phyloP scores from a whole-genome alignment of 345 rosid species.

The Arabidopsis thaliana region TAIR10.1 NC_003070.9:28838501-28839000 shows the following conservation, averaged over 20 bases:
- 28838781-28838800: constrained; percentile 87
- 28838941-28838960: constrained; percentile 83
- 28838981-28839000: constrained; percentile 57
- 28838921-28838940: constrained; percentile 85
- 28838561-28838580: constrained; percentile 56
- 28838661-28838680: constrained; percentile 81
- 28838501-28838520: constrained; percentile 79
- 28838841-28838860: constrained; percentile 81
- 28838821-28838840: constrained; percentile 97
- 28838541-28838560: constrained; percentile 77
- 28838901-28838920: constrained; percentile 89
- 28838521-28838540: constrained; percentile 94
- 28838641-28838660: constrained; percentile 70
- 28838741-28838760: constrained; percentile 81
- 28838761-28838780: constrained; percentile 85
- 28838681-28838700: constrained; percentile 90
- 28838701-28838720: constrained; percentile 97
- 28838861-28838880: constrained; percentile 84
- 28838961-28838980: constrained; percentile 52
- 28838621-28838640: constrained; percentile 51
- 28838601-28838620: constrained; percentile 60
- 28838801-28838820: constrained; percentile 85
- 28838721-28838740: constrained; percentile 78
- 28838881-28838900: constrained; percentile 89
- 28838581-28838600: constrained; percentile 45